These are phyloP conservation scores for Scleroderma bovista DNA, from an alignment of 768 basidiomycete genomes.

Conservation along the genomic window DNA sequence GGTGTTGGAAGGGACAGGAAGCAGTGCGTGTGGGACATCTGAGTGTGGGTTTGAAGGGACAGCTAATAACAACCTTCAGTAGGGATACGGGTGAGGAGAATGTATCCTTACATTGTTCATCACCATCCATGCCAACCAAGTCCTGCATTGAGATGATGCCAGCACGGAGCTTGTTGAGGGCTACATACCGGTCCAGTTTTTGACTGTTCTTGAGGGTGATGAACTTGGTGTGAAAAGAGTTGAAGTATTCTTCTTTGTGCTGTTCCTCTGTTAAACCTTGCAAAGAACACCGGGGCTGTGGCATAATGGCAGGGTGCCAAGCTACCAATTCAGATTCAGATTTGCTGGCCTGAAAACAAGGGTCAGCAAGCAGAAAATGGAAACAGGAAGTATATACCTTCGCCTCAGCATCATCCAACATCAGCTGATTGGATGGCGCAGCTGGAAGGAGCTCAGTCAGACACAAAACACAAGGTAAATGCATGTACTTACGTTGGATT, in stretches of 20 bases:
- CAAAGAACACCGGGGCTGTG: not conserved
- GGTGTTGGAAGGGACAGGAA: not conserved
- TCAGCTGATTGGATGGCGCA: too few species aligned
- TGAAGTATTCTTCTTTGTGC: not conserved
- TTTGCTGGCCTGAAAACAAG: not conserved
- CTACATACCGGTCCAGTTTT: not conserved
- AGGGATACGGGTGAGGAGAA: not conserved
- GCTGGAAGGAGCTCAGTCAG: too few species aligned
- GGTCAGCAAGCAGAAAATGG: not conserved
- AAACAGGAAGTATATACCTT: not conserved
- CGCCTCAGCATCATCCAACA: not conserved
- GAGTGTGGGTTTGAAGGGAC: too few species aligned
- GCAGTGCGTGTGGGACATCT: too few species aligned
- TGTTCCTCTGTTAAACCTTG: not conserved
- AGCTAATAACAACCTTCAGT: not conserved
- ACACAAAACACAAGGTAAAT: too few species aligned
- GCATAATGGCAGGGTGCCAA: not conserved
- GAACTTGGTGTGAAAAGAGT: not conserved
- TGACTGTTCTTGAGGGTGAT: not conserved
- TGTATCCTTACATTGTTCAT: not conserved
- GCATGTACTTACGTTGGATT: too few species aligned
- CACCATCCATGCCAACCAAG: not conserved
- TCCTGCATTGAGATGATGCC: not conserved
- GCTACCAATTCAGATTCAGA: not conserved
- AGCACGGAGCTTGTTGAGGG: not conserved